Evolutionary conservation across 2,329 filamentous ascomycete species (phyloP).

Genomic region (Akanthomyces dipterigenus): DNA sequence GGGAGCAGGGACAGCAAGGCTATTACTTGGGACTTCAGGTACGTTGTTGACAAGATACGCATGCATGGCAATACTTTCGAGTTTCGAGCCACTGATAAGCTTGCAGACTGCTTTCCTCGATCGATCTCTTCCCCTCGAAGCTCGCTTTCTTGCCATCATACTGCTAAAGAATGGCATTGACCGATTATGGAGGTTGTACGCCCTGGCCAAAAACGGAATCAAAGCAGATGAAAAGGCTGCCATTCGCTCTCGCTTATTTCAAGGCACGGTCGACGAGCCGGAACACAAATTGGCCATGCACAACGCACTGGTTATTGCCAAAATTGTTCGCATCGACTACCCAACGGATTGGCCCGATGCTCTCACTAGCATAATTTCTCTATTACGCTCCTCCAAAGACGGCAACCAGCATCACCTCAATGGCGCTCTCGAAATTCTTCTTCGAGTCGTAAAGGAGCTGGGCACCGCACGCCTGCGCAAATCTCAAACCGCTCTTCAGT

Average conservation of each 20-base stretch:
- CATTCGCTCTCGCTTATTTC: conserved; percentile 69
- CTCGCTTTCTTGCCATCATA: conserved; percentile 85
- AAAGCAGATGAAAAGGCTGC: conserved; percentile 67
- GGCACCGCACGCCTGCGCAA: conserved; percentile 69
- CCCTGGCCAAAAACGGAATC: conserved; percentile 52
- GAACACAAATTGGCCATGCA: conserved; percentile 73
- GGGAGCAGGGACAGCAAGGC: conserved; percentile 55
- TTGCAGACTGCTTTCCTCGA: conserved; percentile 72
- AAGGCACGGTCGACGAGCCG: conserved; percentile 70
- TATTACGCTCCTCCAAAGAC: conserved; percentile 48
- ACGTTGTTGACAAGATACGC: conserved; percentile 15
- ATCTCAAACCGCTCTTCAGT: conserved; percentile 70
- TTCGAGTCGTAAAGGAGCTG: conserved; percentile 87
- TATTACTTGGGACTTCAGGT: conserved; percentile 67
- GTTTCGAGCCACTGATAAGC: conserved; percentile 13
- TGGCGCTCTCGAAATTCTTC: conserved; percentile 66
- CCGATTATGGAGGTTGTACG: conserved; percentile 76
- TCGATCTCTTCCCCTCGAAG: conserved; percentile 64
- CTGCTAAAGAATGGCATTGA: conserved; percentile 96
- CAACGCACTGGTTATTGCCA: conserved; percentile 81
- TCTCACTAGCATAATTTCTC: conserved; percentile 52
- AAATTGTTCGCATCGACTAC: conserved; percentile 84
- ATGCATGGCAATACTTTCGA: neutral
- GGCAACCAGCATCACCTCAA: conserved; percentile 60
- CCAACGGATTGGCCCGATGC: conserved; percentile 74